These are phyloP conservation scores for Solanum lignicaule DNA, from an alignment of 257 asterid species.

Conservation along the genomic window DNA sequence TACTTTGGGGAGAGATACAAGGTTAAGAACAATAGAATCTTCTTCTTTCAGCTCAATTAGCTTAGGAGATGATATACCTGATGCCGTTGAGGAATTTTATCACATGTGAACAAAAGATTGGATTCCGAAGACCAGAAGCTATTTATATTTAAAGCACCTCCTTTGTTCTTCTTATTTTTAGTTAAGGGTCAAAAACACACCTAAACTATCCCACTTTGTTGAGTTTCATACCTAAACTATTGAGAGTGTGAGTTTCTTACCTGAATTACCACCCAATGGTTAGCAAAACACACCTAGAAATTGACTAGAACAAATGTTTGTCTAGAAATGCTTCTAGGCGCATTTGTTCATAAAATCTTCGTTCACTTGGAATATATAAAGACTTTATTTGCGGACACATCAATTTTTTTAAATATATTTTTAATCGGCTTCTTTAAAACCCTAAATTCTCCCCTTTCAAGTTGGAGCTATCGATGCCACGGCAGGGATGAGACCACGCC, in stretches of 20 bases:
- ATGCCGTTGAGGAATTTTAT: slow-evolving; percentile 51
- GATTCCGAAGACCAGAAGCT: slow-evolving; percentile 43
- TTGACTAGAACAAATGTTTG: neutral
- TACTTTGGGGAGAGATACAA: neutral
- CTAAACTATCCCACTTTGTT: neutral
- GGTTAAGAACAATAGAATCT: neutral
- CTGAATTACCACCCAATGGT: neutral
- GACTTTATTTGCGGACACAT: neutral
- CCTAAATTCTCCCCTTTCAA: neutral
- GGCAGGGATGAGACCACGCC: neutral
- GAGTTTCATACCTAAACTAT: neutral
- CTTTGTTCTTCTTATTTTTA: neutral
- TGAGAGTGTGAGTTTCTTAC: neutral
- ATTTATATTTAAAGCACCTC: slow-evolving; percentile 34
- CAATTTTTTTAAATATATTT: too few relatives aligned
- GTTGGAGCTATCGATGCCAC: neutral
- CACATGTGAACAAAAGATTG: slow-evolving; percentile 22
- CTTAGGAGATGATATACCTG: slow-evolving; percentile 36
- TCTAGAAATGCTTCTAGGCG: neutral
- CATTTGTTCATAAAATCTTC: neutral
- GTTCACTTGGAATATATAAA: neutral
- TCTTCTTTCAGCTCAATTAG: neutral
- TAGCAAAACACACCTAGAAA: neutral
- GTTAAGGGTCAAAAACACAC: neutral
- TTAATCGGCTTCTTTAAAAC: too few relatives aligned